Base-by-base conservation (phyloP, 768 basidiomycete genomes). In the Clitopilus hobsonii region DNA sequence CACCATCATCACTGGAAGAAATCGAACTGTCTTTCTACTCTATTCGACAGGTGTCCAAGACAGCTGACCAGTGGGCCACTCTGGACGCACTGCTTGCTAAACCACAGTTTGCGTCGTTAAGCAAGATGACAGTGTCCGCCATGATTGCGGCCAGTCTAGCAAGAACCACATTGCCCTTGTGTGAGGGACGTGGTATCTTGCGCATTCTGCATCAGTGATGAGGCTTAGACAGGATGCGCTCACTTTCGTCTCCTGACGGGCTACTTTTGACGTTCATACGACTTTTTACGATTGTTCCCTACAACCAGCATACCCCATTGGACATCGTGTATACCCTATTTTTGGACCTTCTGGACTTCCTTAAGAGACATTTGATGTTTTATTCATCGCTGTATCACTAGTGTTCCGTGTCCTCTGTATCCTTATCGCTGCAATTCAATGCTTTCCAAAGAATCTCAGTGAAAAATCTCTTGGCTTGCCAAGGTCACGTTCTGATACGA, bases 21-120 rank as follows among this genome's bases (percentile, higher is more conserved):
- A 51, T 55, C 22, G 53, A 54, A 27, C 30, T 60, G 8, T 57
- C 54, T 3, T 60, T 56, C 20, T 57, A 53, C 54, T 29, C 50
- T 23, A 49, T 60, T 18, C 56, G 59, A 8, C 50, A 55, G 23
- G 38, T 49, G 23, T 48, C 54, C 10, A 47, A 53, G 18, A 32
- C 56, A 7, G 51, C 54, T 20, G 26, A 36, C 32, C 41, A 49
- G 23, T 60, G 59, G 59, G 50, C 53, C 1, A 51, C 53, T 16
- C 54, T 60, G 13, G 59, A 60, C 49, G 24, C 38, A 2, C 36
- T 60, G 6, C 48, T 57, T 14, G 38, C 51, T 5, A 23, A 41
- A 7, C 55, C 58, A 3, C 50, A 30, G 22, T 57, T 57, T 16
- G 41, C 54, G 10, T 60, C 56, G 27, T 38, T 57, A 48, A 52